phyloP scores from a whole-genome alignment of 495 filamentous ascomycete genomes.

The Emericellopsis terricola region DNA sequence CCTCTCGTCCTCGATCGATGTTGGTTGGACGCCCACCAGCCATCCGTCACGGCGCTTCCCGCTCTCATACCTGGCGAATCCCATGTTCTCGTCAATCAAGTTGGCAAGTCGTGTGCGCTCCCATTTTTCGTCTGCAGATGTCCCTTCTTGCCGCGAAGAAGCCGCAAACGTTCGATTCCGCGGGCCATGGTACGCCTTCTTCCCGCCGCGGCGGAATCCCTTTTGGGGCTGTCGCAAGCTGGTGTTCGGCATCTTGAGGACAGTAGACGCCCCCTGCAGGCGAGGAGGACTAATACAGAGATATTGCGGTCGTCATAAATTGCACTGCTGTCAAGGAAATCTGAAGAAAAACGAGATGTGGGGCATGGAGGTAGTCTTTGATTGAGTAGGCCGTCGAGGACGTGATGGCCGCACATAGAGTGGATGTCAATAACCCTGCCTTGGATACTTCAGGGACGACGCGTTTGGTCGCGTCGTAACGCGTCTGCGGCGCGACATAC shows the following conservation, averaged over 20 bases:
- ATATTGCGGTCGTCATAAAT: too few relatives aligned
- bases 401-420: too few relatives aligned
- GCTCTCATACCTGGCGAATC: constrained; percentile 81
- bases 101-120: constrained; percentile 72
- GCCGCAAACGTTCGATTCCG: constrained; percentile 58
- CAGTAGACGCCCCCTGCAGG: not conserved
- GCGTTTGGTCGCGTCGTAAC: too few relatives aligned
- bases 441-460: too few relatives aligned
- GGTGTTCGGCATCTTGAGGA: constrained; percentile 26
- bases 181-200: constrained; percentile 34
- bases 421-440: too few relatives aligned
- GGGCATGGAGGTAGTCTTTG: too few relatives aligned
- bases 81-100: constrained; percentile 84
- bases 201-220: constrained; percentile 34
- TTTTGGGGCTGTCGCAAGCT: constrained; percentile 26
- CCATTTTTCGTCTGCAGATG: constrained; percentile 66
- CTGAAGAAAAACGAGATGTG: too few relatives aligned
- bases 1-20: constrained; percentile 69
- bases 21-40: constrained; percentile 90
- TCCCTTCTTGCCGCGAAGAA: constrained; percentile 61
- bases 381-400: too few relatives aligned
- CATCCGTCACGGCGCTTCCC: constrained; percentile 77
- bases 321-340: too few relatives aligned
- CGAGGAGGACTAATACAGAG: not conserved
- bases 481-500: too few relatives aligned